phyloP scores from a whole-genome alignment of 805 yeast species.

The Maudiozyma bulderi region DNA sequence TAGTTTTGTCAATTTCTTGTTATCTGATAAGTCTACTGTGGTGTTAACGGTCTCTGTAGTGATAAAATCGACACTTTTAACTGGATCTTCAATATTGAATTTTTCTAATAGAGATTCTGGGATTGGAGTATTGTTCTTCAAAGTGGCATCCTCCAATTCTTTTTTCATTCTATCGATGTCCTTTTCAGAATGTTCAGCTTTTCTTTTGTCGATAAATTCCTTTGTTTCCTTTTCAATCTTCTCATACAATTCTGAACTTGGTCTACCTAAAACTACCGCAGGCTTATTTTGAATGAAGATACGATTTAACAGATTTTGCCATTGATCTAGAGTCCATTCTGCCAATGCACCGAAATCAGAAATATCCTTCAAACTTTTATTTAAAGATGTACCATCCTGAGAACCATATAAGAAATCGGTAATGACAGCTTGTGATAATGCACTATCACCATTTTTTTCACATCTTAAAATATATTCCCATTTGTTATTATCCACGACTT shows the following conservation, averaged over 20 bases:
- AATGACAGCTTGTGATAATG: slow-evolving; percentile 58
- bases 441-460: slow-evolving; percentile 50
- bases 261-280: slow-evolving; percentile 60
- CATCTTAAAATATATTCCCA: slow-evolving; percentile 51
- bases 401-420: slow-evolving; percentile 75
- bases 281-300: slow-evolving; percentile 53
- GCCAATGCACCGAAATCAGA: slow-evolving; percentile 44
- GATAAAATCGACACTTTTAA: slow-evolving; percentile 58
- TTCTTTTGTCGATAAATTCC: slow-evolving; percentile 40
- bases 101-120: slow-evolving; percentile 54
- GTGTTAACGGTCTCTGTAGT: slow-evolving; percentile 45
- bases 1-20: slow-evolving; percentile 17
- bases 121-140: slow-evolving; percentile 61
- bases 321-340: slow-evolving; percentile 54
- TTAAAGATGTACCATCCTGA: slow-evolving; percentile 47
- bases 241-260: slow-evolving; percentile 50
- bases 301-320: slow-evolving; percentile 49
- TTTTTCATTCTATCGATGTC: slow-evolving; percentile 48
- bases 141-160: slow-evolving; percentile 52
- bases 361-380: slow-evolving; percentile 44
- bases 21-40: background rate
- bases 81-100: slow-evolving; percentile 68
- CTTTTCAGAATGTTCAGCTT: slow-evolving; percentile 41
- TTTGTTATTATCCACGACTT: slow-evolving; percentile 55
- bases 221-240: slow-evolving; percentile 42